Percentiles rank a stretch among this genome's conserved stretches.
Conservation (phyloP, 2,329 filamentous ascomycete species). For the Cercospora canescens region DNA sequence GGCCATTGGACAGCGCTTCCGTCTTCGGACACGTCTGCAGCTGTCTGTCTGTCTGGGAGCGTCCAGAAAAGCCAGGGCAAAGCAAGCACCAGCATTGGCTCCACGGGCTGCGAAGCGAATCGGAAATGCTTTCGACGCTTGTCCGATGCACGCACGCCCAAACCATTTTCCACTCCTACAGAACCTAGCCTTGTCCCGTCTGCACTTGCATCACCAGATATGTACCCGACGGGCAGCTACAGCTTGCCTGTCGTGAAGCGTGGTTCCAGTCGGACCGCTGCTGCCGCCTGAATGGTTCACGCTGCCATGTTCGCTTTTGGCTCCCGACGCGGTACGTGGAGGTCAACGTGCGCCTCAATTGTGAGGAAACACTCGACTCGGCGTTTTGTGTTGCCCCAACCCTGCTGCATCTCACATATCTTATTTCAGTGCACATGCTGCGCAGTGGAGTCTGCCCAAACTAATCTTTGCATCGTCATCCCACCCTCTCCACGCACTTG, state of each 20-base stretch:
- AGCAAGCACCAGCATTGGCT: conserved; percentile 10
- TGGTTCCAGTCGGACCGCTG: conserved; percentile 23
- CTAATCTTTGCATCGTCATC: conserved; percentile 13
- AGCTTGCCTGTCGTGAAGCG: conserved; percentile 16
- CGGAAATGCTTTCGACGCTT: not conserved
- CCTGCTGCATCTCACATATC: conserved; percentile 6
- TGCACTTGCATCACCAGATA: conserved; percentile 16
- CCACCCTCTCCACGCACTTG: conserved; percentile 15
- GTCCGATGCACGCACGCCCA: conserved; percentile 12
- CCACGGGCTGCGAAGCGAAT: conserved; percentile 11
- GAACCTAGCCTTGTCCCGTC: conserved; percentile 11
- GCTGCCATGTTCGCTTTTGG: not conserved
- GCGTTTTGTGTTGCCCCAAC: conserved; percentile 3
- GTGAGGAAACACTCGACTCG: conserved; percentile 9
- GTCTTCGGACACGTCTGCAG: conserved; percentile 9
- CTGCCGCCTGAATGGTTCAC: conserved; percentile 12
- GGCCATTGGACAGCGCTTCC: conserved; percentile 15
- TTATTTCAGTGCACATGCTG: not conserved
- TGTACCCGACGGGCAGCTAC: conserved; percentile 13
- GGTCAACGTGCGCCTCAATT: conserved; percentile 3
- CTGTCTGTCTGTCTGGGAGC: conserved; percentile 10
- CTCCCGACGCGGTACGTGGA: not conserved
- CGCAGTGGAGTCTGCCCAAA: conserved; percentile 6
- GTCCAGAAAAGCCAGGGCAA: conserved; percentile 17
- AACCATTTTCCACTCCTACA: conserved; percentile 10